Percentiles rank a stretch among this genome's conserved stretches.
Evolutionary conservation across 2,329 filamentous ascomycete species (phyloP).

Genomic region (Trichophyton equinum): DNA sequence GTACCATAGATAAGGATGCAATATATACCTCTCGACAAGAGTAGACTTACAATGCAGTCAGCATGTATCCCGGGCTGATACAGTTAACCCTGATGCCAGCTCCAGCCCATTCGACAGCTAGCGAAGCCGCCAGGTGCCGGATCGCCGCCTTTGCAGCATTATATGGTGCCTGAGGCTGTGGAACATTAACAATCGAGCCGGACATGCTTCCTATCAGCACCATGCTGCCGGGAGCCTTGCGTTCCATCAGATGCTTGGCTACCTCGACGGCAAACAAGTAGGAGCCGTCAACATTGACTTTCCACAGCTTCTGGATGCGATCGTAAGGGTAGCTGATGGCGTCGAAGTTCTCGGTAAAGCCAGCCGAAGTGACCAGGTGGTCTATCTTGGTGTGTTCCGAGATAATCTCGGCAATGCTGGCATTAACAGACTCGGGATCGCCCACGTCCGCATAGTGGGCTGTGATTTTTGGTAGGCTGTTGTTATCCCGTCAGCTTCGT

Average conservation of each 20-base stretch:
- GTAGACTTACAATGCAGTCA: slow-evolving; percentile 68
- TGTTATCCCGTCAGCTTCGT: background rate
- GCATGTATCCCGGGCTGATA: slow-evolving; percentile 92
- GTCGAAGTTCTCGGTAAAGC: slow-evolving; percentile 92
- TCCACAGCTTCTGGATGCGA: slow-evolving; percentile 85
- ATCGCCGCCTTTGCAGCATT: slow-evolving; percentile 90
- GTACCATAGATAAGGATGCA: background rate
- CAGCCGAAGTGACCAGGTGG: slow-evolving; percentile 87
- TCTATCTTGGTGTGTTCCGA: slow-evolving; percentile 68
- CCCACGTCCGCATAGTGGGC: slow-evolving; percentile 85
- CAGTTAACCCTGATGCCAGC: slow-evolving; percentile 86
- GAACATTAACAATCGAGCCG: slow-evolving; percentile 84
- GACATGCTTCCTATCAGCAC: slow-evolving; percentile 96
- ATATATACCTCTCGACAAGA: background rate
- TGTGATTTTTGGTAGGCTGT: slow-evolving; percentile 65
- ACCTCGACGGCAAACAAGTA: slow-evolving; percentile 78
- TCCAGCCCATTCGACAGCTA: slow-evolving; percentile 89
- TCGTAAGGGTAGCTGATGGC: slow-evolving; percentile 84
- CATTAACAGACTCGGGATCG: slow-evolving; percentile 62
- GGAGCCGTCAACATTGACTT: slow-evolving; percentile 84
- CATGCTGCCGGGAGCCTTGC: slow-evolving; percentile 67
- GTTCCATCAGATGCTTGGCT: slow-evolving; percentile 77
- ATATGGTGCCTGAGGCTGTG: slow-evolving; percentile 85
- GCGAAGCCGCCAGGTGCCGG: slow-evolving; percentile 69
- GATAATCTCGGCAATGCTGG: slow-evolving; percentile 58